phyloP scores from a whole-genome alignment of 1,284 basidiomycete genomes.

The Irpex sp. region DNA sequence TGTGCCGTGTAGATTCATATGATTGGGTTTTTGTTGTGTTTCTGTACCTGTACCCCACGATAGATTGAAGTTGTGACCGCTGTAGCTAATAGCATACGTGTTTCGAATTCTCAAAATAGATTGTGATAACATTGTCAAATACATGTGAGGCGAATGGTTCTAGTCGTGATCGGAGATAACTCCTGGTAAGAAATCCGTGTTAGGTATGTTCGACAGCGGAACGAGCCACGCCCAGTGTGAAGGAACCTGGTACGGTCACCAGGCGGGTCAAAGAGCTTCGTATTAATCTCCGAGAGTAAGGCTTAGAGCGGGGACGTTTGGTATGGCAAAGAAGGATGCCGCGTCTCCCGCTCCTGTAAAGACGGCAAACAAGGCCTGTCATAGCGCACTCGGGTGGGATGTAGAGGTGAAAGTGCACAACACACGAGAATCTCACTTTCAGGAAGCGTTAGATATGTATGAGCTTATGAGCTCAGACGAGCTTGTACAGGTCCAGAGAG shows the following conservation, averaged over 20 bases:
- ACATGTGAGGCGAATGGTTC: neutral
- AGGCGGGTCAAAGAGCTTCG: conserved; percentile 24
- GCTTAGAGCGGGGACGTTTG: conserved; percentile 16
- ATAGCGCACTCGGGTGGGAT: neutral
- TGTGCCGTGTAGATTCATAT: neutral
- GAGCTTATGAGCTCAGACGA: neutral
- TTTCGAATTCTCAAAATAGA: neutral
- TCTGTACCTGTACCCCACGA: neutral
- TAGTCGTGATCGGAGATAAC: too few species aligned
- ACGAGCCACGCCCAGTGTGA: conserved; percentile 21
- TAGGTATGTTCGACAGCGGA: conserved; percentile 26
- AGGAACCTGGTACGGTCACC: conserved; percentile 1
- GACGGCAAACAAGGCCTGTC: neutral
- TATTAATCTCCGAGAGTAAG: conserved; percentile 12
- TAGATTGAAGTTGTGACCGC: neutral
- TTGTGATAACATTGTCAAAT: neutral
- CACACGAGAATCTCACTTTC: neutral
- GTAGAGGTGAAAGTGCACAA: neutral
- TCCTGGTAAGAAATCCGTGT: too few species aligned
- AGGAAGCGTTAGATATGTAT: conserved; percentile 3
- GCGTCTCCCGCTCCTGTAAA: conserved; percentile 10
- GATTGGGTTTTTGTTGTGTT: neutral
- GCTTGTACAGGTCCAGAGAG: conserved; percentile 1
- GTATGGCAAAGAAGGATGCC: conserved; percentile 17
- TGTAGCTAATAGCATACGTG: neutral